Evolutionary conservation across 139 green algal genomes (phyloP), one percentile per base, ranked within the genome.

Genomic region (Closterium sp.): DNA sequence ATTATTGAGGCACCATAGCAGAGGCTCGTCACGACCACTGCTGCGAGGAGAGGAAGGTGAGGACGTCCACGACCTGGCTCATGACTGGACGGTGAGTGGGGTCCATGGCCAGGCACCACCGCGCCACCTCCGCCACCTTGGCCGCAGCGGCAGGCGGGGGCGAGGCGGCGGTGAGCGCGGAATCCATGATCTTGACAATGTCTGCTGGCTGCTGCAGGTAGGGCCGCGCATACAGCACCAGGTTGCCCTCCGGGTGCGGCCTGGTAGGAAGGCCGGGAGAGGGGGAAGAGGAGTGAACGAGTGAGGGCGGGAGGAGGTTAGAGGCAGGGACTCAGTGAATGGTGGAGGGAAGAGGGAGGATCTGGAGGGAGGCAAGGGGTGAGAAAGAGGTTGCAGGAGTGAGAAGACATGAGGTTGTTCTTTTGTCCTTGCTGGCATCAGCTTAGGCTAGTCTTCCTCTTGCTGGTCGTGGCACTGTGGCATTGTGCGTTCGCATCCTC

Each of bases 121-220:
- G 38, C n/a, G 89, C 69, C 35, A 92, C 31, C 33, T 76, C 33
- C 21, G 55, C 89, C 81, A 69, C 31, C 30, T 89, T 89, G 34
- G 34, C 34, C 0, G 32, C 31, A 0, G 31, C 76, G 4, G 87
- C 55, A 2, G 33, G 76, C 10, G 89, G n/a, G n/a, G 30, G 23
- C 19, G 19, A 28, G 89, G 28, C 12, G 31, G 19, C 31, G 12
- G 9, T 69, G 30, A 92, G 66, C 12, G 31, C 76, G 25, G 89
- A 31, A 31, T 92, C 89, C 30, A 92, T 43, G 31, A 92, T 66
- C 89, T 84, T 64, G 81, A 25, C 28, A 16, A 92, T 34, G 28
- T 32, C n/a, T 1, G 81, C 81, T 19, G 81, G n/a, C n/a, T 86
- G n/a, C n/a, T 86, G n/a, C 81, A 86, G 81, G 81, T 86, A 86